These are phyloP conservation scores for Malassezia globosa DNA, from an alignment of 1,284 basidiomycete species.

Conservation along the genomic window DNA sequence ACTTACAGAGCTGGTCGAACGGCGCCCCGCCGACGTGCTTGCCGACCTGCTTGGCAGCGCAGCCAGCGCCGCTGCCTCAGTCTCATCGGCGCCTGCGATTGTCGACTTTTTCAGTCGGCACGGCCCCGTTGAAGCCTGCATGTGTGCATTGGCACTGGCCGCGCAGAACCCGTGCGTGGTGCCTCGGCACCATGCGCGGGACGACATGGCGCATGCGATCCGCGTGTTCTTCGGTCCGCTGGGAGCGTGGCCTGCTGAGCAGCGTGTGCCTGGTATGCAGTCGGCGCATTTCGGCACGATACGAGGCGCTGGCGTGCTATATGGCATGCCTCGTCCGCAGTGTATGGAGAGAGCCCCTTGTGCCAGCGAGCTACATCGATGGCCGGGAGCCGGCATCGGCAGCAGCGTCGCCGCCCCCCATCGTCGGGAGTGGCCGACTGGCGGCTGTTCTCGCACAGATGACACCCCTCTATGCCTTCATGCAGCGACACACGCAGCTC, in stretches of 20 bases:
- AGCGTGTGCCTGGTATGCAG: slow-evolving; percentile 24
- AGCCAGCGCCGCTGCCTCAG: slow-evolving; percentile 34
- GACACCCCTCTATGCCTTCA: slow-evolving; percentile 28
- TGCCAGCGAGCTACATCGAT: slow-evolving; percentile 20
- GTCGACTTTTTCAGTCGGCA: slow-evolving; percentile 40
- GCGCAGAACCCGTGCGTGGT: slow-evolving; percentile 37
- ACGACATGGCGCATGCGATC: slow-evolving; percentile 38
- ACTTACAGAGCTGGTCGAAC: slow-evolving; percentile 68
- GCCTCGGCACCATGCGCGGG: slow-evolving; percentile 15
- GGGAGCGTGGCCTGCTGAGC: slow-evolving; percentile 35
- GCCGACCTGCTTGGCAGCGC: slow-evolving; percentile 48
- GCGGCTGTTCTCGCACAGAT: slow-evolving; percentile 30
- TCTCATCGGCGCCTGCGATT: slow-evolving; percentile 27
- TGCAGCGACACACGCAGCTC: slow-evolving; percentile 38
- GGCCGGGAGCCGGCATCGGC: too few relatives aligned
- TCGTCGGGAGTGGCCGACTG: slow-evolving; percentile 17
- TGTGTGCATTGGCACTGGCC: slow-evolving; percentile 70
- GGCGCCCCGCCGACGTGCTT: slow-evolving; percentile 70
- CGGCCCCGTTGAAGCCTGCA: slow-evolving; percentile 57
- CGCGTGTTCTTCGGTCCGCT: slow-evolving; percentile 39
- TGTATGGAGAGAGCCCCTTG: slow-evolving; percentile 65
- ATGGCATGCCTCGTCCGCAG: slow-evolving; percentile 72
- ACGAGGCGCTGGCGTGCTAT: slow-evolving; percentile 79
- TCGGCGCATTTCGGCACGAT: slow-evolving; percentile 50
- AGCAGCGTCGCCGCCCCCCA: slow-evolving; percentile 11